Evolutionary conservation across 2,329 filamentous ascomycete species (phyloP), one percentile per base, ranked within the genome.

Genomic region (Curvularia sp.): DNA sequence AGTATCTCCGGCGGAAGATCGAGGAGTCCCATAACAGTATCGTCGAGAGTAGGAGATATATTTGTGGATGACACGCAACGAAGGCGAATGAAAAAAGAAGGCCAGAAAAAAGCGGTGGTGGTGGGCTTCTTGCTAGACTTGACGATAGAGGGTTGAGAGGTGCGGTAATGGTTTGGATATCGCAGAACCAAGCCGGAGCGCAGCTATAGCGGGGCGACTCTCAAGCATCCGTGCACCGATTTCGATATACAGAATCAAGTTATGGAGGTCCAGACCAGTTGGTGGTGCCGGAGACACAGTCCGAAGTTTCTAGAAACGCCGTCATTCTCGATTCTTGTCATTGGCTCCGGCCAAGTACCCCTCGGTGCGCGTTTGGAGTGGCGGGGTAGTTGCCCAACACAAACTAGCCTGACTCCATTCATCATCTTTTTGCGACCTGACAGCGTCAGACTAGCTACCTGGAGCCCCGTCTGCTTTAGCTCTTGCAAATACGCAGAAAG

Each of bases 1-100:
- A 76, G 59, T n/a, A 76, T 63, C 49, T 76, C 74, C 2, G 62
- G 63, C 1, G 74, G 73, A 12, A 76, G 65, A 43, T 73, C 67
- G 33, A 76, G 68, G 12, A 76, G 66, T 10, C 65, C 28, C 74
- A 76, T 76, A 22, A 26, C 46, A 50, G 24, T n/a, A 26, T 44
- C 15, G 31, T 38, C 3, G 18, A 13, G 13, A 30, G 31, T 30
- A 24, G 20, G 0, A 8, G 28, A 35, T 20, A n/a, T 26, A 12
- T 26, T 28, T 13, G 18, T 18, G n/a, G 18, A 5, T 43, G 53
- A 38, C 15, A 6, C 15, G n/a, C 15, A 38, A 18, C 5, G 5
- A 24, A 24, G 22, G 22, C 22, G 15, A 18, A 5, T 38, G 28
- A 15, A 52, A 26, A 42, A 35, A n/a, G n/a, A 41, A 28, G 24